Conservation (phyloP, 1,139 yeast genomes). For the Pichia sp. region DNA sequence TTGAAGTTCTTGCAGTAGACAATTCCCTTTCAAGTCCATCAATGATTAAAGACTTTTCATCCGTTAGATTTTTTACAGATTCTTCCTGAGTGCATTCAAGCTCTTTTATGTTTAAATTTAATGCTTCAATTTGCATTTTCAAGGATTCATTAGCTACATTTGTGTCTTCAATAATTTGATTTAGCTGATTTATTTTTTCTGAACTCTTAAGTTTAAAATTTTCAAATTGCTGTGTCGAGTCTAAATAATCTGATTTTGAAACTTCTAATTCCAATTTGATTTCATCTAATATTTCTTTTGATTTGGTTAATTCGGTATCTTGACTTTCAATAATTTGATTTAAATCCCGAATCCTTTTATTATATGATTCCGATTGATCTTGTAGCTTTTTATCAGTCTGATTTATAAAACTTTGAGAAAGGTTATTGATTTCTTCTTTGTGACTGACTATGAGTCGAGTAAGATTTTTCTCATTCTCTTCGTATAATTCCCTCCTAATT, state of each 20-base stretch:
- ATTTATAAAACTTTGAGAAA: slow-evolving; percentile 11
- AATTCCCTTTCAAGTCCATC: too few species aligned
- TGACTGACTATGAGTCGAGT: slow-evolving; percentile 17
- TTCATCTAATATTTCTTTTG: neutral
- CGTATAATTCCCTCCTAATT: slow-evolving; percentile 21
- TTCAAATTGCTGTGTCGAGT: neutral
- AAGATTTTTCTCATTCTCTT: slow-evolving; percentile 21
- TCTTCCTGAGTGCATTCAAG: too few species aligned
- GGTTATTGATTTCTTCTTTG: slow-evolving; percentile 16
- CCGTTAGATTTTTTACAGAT: too few species aligned
- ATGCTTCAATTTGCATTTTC: too few species aligned
- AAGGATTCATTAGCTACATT: neutral
- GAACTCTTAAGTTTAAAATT: neutral
- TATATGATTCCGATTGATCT: slow-evolving; percentile 20
- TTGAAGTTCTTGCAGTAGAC: too few species aligned
- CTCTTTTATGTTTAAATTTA: too few species aligned
- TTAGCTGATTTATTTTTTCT: neutral
- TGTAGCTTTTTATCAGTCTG: slow-evolving; percentile 20
- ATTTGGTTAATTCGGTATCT: neutral
- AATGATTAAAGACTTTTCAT: too few species aligned
- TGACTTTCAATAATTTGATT: slow-evolving; percentile 6
- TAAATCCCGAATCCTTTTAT: slow-evolving; percentile 12
- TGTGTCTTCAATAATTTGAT: neutral
- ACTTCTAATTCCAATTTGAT: slow-evolving; percentile 6
- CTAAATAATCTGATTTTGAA: slow-evolving; percentile 6